Evolutionary conservation across 1,139 yeast species (phyloP).

Genomic region (Scheffersomyces parashehatae): DNA sequence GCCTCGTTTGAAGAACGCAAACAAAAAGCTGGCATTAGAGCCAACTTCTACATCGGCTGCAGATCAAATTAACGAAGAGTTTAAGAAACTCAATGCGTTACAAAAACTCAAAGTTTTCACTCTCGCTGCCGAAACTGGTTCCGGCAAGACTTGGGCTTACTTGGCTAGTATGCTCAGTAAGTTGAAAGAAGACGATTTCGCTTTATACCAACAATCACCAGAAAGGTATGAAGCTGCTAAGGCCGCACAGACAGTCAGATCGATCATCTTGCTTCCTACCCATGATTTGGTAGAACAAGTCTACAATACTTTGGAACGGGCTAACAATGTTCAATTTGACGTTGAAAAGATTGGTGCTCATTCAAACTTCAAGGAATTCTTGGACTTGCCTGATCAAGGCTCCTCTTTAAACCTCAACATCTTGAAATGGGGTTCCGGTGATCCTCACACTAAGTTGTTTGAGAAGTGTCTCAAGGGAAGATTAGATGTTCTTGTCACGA

Average conservation of each 20-base stretch:
- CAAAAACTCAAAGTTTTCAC: conserved; percentile 63
- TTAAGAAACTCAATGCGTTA: conserved; percentile 30
- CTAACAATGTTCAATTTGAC: conserved; percentile 30
- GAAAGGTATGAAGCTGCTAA: conserved; percentile 32
- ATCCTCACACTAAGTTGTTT: conserved; percentile 50
- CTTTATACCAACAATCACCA: conserved; percentile 23
- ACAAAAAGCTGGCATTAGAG: conserved; percentile 19
- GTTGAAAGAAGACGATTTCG: conserved; percentile 56
- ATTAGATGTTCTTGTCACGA: conserved; percentile 78
- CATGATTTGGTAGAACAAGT: conserved; percentile 88
- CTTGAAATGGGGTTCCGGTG: conserved; percentile 59
- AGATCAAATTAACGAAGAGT: conserved; percentile 23
- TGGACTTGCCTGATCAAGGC: conserved; percentile 25
- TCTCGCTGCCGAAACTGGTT: conserved; percentile 94
- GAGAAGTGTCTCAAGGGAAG: conserved; percentile 46
- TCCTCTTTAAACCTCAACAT: conserved; percentile 42
- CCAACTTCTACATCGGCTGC: conserved; percentile 14
- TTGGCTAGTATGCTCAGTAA: conserved; percentile 72
- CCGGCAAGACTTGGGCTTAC: conserved; percentile 95
- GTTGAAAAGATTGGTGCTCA: conserved; percentile 17
- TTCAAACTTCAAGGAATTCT: conserved; percentile 22
- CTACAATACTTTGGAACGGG: conserved; percentile 47
- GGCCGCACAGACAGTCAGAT: conserved; percentile 50
- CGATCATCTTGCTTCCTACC: conserved; percentile 82
- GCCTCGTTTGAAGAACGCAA: conserved; percentile 21